These are phyloP conservation scores for Sporothrix dimorphospora DNA, from an alignment of 2,329 filamentous ascomycete species.

Conservation along the genomic window DNA sequence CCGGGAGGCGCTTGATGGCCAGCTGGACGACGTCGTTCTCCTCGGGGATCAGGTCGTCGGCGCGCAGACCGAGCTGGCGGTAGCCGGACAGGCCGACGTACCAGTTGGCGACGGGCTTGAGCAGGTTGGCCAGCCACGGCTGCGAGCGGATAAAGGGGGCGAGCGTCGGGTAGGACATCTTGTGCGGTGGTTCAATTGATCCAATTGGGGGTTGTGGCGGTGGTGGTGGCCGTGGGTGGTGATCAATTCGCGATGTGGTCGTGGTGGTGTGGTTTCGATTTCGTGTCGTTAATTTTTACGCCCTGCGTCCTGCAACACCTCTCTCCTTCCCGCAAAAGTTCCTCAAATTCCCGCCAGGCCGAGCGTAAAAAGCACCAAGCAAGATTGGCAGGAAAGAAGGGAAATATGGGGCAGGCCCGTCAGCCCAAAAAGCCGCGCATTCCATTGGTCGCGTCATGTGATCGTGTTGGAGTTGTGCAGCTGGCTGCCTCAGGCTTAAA, in stretches of 20 bases:
- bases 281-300: conserved; percentile 26
- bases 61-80: conserved; percentile 49
- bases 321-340: conserved; percentile 22
- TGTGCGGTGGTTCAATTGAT: conserved; percentile 5
- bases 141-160: conserved; percentile 70
- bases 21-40: conserved; percentile 85
- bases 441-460: conserved; percentile 31
- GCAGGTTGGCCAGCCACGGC: conserved; percentile 79
- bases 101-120: conserved; percentile 84
- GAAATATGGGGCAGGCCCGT: conserved; percentile 19
- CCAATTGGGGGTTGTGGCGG: neutral
- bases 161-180: conserved; percentile 28
- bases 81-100: conserved; percentile 77
- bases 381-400: no score
- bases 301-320: neutral
- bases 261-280: conserved; percentile 18
- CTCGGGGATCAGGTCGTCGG: conserved; percentile 93
- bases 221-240: neutral
- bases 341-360: conserved; percentile 36
- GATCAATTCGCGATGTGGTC: conserved; percentile 11
- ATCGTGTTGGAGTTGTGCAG: neutral
- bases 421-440: conserved; percentile 31
- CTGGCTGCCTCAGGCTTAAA: conserved; percentile 29
- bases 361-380: conserved; percentile 22
- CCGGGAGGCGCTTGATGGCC: conserved; percentile 85